phyloP scores from a whole-genome alignment of 352 stramenopile genomes.

The Elongisporangium anandrum region DNA sequence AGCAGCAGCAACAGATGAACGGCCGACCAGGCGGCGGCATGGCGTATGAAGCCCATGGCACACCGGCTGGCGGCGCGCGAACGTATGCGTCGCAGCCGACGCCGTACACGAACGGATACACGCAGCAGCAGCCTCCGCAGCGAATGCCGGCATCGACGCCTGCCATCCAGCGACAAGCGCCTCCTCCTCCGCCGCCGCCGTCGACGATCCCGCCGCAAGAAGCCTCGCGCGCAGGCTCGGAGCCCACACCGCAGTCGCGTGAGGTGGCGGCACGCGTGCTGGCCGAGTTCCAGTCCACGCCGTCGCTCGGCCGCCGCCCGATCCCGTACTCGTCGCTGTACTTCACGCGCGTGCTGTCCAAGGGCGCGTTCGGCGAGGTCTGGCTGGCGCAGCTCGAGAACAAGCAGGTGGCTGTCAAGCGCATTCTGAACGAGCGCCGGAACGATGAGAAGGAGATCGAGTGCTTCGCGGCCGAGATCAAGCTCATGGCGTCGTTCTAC shows the following conservation, averaged over 20 bases:
- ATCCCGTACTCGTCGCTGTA: conserved; percentile 74
- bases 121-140: conserved; percentile 2
- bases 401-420: conserved; percentile 75
- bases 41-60: conserved; percentile 16
- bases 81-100: conserved; percentile 17
- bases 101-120: conserved; percentile 12
- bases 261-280: conserved; percentile 54
- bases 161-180: conserved; percentile 11
- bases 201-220: conserved; percentile 11
- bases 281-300: conserved; percentile 65
- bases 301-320: conserved; percentile 37
- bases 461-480: conserved; percentile 82
- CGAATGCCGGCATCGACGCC: conserved; percentile 3
- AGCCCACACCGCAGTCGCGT: conserved; percentile 31
- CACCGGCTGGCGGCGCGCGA: conserved; percentile 9
- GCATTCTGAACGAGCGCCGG: conserved; percentile 76
- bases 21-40: conserved; percentile 3
- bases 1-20: conserved; percentile 4
- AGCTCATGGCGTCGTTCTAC: conserved; percentile 78
- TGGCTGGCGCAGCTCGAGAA: conserved; percentile 82
- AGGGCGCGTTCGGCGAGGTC: conserved; percentile 84
- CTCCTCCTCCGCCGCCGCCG: conserved; percentile 8
- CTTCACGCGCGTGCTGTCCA: conserved; percentile 81
- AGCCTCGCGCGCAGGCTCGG: conserved; percentile 14
- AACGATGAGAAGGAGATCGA: conserved; percentile 83